phyloP scores from a whole-genome alignment of 2,329 filamentous ascomycete genomes.

The Cytospora chrysosperma region DNA sequence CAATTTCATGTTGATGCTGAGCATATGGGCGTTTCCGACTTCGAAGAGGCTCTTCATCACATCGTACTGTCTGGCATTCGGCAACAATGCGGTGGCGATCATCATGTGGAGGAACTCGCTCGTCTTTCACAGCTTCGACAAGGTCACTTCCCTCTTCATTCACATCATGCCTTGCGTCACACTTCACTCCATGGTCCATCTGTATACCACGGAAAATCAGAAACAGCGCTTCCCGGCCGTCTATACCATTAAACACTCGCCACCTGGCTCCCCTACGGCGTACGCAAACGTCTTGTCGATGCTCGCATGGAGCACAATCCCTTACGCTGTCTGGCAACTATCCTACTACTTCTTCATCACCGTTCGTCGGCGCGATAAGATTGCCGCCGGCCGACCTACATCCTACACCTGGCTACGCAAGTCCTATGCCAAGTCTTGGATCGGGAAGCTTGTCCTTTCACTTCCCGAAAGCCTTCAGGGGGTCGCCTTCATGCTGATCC shows the following conservation, averaged over 20 bases:
- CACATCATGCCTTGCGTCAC: conserved; percentile 98
- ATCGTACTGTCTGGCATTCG: conserved; percentile 87
- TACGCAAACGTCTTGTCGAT: conserved; percentile 78
- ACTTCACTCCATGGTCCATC: conserved; percentile 87
- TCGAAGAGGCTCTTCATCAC: conserved; percentile 92
- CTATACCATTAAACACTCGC: conserved; percentile 71
- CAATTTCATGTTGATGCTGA: conserved; percentile 79
- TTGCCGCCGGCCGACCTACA: conserved; percentile 90
- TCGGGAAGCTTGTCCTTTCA: conserved; percentile 80
- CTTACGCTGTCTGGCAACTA: conserved; percentile 91
- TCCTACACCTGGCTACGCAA: conserved; percentile 96
- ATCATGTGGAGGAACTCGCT: conserved; percentile 99
- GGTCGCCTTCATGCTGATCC: conserved; percentile 91
- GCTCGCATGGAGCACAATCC: conserved; percentile 91
- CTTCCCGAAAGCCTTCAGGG: conserved; percentile 78
- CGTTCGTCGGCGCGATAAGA: conserved; percentile 90
- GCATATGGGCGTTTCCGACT: conserved; percentile 84
- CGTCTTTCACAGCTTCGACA: conserved; percentile 98
- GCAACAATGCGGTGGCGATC: conserved; percentile 96
- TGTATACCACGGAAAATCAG: conserved; percentile 66
- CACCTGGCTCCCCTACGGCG: conserved; percentile 71
- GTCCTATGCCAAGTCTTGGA: conserved; percentile 85
- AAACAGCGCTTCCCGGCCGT: conserved; percentile 77
- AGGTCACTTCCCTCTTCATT: conserved; percentile 97
- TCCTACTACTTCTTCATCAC: conserved; percentile 94